phyloP scores from a whole-genome alignment of 306 rosid genomes.

The Astragalus glycyphyllos region DNA sequence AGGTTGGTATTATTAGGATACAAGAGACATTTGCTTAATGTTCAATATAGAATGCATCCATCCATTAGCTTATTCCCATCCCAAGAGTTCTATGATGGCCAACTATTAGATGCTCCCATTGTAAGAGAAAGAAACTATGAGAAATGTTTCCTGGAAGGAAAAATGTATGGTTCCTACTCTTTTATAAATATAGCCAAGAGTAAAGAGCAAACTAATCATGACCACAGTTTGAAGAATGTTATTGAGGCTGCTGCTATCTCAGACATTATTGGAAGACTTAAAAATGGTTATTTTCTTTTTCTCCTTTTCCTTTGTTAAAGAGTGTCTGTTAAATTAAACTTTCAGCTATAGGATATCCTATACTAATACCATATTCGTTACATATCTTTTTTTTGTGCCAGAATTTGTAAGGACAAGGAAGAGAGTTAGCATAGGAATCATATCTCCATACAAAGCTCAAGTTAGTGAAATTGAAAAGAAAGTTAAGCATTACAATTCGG shows the following conservation, averaged over 20 bases:
- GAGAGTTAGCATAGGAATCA: slow-evolving; percentile 62
- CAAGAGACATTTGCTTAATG: slow-evolving; percentile 44
- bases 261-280: slow-evolving; percentile 55
- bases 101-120: slow-evolving; percentile 40
- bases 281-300: slow-evolving; percentile 45
- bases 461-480: slow-evolving; percentile 56
- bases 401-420: slow-evolving; percentile 39
- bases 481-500: slow-evolving; percentile 34
- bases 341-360: background rate
- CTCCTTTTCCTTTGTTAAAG: background rate
- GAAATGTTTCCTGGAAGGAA: slow-evolving; percentile 38
- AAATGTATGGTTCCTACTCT: slow-evolving; percentile 46
- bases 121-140: slow-evolving; percentile 35
- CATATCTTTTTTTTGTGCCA: slow-evolving; percentile 2
- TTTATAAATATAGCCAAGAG: slow-evolving; percentile 50
- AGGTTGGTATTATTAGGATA: slow-evolving; percentile 46
- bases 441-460: slow-evolving; percentile 69
- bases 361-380: background rate
- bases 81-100: slow-evolving; percentile 44
- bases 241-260: slow-evolving; percentile 57
- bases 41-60: slow-evolving; percentile 63
- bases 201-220: slow-evolving; percentile 39
- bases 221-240: slow-evolving; percentile 47
- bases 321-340: background rate
- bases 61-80: slow-evolving; percentile 53